Base-by-base conservation (phyloP, 2,329 filamentous ascomycete genomes). In the Cladosporium sp. region DNA sequence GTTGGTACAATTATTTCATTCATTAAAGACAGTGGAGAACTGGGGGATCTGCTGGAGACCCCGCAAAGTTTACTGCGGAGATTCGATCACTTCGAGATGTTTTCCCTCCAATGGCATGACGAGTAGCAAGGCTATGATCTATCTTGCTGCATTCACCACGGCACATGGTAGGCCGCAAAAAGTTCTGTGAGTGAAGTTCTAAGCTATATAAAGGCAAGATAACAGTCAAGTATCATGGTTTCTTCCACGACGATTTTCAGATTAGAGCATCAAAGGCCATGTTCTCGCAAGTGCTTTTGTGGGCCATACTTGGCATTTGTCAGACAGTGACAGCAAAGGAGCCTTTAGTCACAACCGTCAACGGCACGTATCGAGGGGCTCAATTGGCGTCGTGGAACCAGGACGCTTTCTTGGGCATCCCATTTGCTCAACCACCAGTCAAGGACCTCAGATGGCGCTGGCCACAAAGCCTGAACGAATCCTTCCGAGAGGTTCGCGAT, bases 331-430 rank as follows among this genome's bases (percentile, higher is more conserved):
- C 17, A 80, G 79, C 8, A 81, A 80, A 65, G 53, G 35, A 3
- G 13, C 52, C 52, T 4, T 22, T 22, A 4, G 52, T 24, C 4
- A 47, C 28, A 19, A 55, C 40, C 2, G 15, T 55, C 20, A 55
- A 55, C 8, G 52, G 52, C 3, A 57, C 44, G 22, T 61, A 61
- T 39, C 28, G 52, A 40, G 59, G 59, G 24, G 25, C 32, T 19
- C 57, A 56, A 35, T 17, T 49, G 15, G 13, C 47, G n/a, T 8
- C 42, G 17, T 52, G 57, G 58, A 15, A 59, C 39, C 39, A 55
- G 57, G 52, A 77, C 50, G 62, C 73, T 49, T 77, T 76, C 63
- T 68, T 77, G 7, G 75, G 75, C 2, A 65, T 68, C 4, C 65
- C 64, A 5, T 68, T 63, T 50, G 65, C 65, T 13, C 61, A 65